Evolutionary conservation across 306 rosid genomes (phyloP), one percentile per base, ranked within the genome.

Genomic region (Coriaria nepalensis): DNA sequence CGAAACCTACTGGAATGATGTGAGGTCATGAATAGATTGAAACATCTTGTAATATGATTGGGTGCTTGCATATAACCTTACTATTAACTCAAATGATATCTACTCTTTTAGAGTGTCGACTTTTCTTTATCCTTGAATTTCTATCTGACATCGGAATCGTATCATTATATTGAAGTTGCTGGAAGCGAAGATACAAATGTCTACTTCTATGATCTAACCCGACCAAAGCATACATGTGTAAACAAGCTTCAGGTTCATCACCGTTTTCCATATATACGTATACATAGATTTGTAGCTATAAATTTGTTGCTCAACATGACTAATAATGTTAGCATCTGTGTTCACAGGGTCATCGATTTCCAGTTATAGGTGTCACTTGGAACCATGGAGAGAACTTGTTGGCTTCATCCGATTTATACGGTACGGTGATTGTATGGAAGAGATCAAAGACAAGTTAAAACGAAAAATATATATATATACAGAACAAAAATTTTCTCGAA

Each of bases 121-220:
- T 20, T 20, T 20, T 20, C 29, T 20, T 20, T 20, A 20, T 20
- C 29, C 1, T 20, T 20, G 29, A 20, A 20, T 20, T 34, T 47
- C 4, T 38, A 44, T 43, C 62, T 73, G 40, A 80, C 70, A 40
- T 52, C 35, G 33, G 52, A 67, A 47, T 55, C 43, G 5, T 62
- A 33, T 61, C 70, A 43, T 33, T 49, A 57, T 61, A 45, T 49
- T 69, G 45, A 47, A 90, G 98, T 90, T 63, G 63, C 95, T 48
- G 98, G 98, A 69, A 90, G 94, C 67, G 98, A 90, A 70, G 98
- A 90, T 75, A 81, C 95, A 65, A 90, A 82, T 68, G 98, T 90
- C 40, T 90, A 90, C 70, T 90, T 90, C 81, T 90, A 90, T 44
- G 95, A 90, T 72, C 70, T 85, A 48, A 90, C 98, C 9, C 78